Evolutionary conservation across 805 yeast species (phyloP).

Genomic region (Candida alai): DNA sequence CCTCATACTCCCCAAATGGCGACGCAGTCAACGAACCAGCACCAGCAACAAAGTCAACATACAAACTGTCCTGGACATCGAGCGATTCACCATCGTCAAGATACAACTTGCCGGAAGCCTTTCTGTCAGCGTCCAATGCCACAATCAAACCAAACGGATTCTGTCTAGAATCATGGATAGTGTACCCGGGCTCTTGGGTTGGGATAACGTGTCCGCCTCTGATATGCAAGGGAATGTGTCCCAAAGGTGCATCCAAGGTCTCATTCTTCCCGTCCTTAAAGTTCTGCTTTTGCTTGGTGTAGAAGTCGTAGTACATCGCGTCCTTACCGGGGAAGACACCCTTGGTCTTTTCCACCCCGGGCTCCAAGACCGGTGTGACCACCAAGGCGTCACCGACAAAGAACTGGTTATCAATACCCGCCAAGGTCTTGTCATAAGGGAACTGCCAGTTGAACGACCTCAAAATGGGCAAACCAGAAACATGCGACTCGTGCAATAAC

Average conservation of each 20-base stretch:
- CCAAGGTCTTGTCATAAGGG: conserved; percentile 15
- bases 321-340: conserved; percentile 20
- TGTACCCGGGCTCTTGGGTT: conserved; percentile 21
- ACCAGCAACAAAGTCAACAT: conserved; percentile 15
- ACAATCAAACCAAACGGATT: conserved; percentile 20
- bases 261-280: conserved; percentile 18
- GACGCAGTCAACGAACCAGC: conserved; percentile 10
- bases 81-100: conserved; percentile 22
- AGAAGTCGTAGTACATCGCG: conserved; percentile 25
- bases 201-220: conserved; percentile 22
- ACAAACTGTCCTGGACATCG: conserved; percentile 13
- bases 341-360: conserved; percentile 16
- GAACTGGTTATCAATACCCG: conserved; percentile 19
- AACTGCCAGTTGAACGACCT: conserved; percentile 22
- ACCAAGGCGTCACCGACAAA: conserved; percentile 23
- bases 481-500: conserved; percentile 19
- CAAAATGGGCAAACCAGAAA: conserved; percentile 19
- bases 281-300: conserved; percentile 14
- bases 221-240: conserved; percentile 21
- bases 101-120: conserved; percentile 19
- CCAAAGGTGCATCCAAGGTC: conserved; percentile 22
- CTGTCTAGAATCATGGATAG: conserved; percentile 18
- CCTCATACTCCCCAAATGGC: conserved; percentile 15
- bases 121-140: conserved; percentile 16
- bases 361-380: conserved; percentile 24